Conservation (phyloP, 495 filamentous ascomycete genomes). For the Amorphotheca resinae region DNA sequence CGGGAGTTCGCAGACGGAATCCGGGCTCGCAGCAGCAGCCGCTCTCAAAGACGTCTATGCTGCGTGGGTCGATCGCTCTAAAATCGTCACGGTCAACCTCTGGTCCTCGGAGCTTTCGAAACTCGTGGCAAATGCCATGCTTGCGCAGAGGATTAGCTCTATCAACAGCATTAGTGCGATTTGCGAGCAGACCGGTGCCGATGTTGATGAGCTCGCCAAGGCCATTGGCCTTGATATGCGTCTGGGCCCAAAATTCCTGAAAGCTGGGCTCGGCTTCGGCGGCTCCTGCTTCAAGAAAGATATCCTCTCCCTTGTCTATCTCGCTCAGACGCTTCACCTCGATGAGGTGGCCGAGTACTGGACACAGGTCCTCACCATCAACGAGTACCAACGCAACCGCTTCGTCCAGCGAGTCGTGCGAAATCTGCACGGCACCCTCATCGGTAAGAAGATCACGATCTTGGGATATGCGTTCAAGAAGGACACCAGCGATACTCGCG, state of each 20-base stretch:
- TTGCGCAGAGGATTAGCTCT: slow-evolving; percentile 75
- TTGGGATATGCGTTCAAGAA: slow-evolving; percentile 76
- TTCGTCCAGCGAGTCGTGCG: slow-evolving; percentile 51
- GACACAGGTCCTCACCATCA: slow-evolving; percentile 57
- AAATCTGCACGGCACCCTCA: slow-evolving; percentile 52
- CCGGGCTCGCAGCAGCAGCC: slow-evolving; percentile 49
- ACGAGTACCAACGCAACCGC: slow-evolving; percentile 60
- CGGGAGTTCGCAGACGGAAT: slow-evolving; percentile 43
- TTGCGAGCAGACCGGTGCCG: slow-evolving; percentile 64
- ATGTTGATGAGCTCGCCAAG: slow-evolving; percentile 56
- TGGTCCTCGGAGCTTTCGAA: slow-evolving; percentile 75
- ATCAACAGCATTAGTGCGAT: slow-evolving; percentile 70
- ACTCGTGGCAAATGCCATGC: slow-evolving; percentile 65
- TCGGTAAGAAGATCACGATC: slow-evolving; percentile 57
- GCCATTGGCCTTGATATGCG: slow-evolving; percentile 55
- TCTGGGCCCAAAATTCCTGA: slow-evolving; percentile 59
- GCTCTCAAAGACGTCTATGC: slow-evolving; percentile 52
- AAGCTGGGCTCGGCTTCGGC: slow-evolving; percentile 65
- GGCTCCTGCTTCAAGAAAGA: slow-evolving; percentile 81
- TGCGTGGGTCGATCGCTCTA: slow-evolving; percentile 51
- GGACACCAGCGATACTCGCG: slow-evolving; percentile 62
- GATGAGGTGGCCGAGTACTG: slow-evolving; percentile 66
- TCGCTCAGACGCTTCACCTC: slow-evolving; percentile 55
- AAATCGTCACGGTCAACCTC: slow-evolving; percentile 57
- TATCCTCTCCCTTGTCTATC: slow-evolving; percentile 58